Conservation (phyloP, 345 rosid species). For the Raphanus sativus region DNA sequence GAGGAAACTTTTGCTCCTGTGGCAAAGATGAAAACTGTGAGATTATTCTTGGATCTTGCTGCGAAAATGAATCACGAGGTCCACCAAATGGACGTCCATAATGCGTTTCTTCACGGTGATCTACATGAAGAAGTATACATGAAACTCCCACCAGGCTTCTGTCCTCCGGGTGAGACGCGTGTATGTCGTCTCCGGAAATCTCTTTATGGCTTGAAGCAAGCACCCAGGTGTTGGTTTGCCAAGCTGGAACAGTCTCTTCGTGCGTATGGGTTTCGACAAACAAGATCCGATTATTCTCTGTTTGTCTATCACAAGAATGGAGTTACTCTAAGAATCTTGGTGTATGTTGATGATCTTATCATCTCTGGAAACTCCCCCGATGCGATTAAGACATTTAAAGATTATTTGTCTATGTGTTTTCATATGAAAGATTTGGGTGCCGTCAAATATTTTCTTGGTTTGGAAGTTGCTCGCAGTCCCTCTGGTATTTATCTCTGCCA, state of each 20-base stretch:
- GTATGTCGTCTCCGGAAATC: not conserved
- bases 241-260: not conserved
- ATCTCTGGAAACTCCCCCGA: not conserved
- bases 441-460: not conserved
- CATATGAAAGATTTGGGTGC: not conserved
- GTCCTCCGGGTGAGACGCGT: not conserved
- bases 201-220: not conserved
- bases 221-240: not conserved
- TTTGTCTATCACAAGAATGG: not conserved
- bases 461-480: not conserved
- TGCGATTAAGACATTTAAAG: not conserved
- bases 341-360: not conserved
- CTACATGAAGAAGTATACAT: not conserved
- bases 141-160: not conserved
- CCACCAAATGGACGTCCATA: not conserved
- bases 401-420: not conserved
- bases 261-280: not conserved
- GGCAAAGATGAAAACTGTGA: not conserved
- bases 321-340: not conserved
- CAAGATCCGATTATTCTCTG: not conserved
- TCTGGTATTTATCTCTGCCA: not conserved
- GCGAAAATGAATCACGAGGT: not conserved
- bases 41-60: not conserved
- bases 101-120: not conserved
- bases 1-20: not conserved